These are phyloP conservation scores for Lippia alba DNA, from an alignment of 305 asterid genomes.

Conservation along the genomic window DNA sequence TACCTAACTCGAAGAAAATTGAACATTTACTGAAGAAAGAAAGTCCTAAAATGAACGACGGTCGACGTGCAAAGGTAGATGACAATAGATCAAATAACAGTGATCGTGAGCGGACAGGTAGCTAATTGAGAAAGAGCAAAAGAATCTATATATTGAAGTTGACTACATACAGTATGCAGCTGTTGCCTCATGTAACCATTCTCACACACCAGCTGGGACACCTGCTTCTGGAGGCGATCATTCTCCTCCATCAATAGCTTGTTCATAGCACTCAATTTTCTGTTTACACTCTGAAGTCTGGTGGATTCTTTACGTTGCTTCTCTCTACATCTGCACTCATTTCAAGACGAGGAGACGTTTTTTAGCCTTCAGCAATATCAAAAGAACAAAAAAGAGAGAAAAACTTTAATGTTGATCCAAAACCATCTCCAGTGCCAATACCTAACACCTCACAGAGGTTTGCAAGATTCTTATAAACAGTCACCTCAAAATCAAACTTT, in stretches of 20 bases:
- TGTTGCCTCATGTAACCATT: constrained; percentile 93
- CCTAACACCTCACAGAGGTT: background rate
- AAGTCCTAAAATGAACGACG: too few relatives aligned
- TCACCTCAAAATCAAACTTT: constrained; percentile 17
- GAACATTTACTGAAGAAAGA: too few relatives aligned
- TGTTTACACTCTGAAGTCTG: constrained; percentile 84
- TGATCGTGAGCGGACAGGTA: too few relatives aligned
- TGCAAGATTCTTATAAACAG: constrained; percentile 13
- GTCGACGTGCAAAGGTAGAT: too few relatives aligned
- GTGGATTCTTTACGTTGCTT: constrained; percentile 91
- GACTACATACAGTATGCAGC: constrained; percentile 68
- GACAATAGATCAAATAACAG: too few relatives aligned
- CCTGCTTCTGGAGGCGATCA: constrained; percentile 96
- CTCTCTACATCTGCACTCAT: constrained; percentile 79
- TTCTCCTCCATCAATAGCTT: constrained; percentile 96
- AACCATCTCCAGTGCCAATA: constrained; percentile 3
- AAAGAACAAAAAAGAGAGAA: too few relatives aligned
- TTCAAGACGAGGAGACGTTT: constrained; percentile 10
- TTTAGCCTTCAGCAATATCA: constrained; percentile 22
- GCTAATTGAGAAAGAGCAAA: background rate
- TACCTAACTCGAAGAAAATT: too few relatives aligned
- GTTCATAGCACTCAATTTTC: constrained; percentile 88
- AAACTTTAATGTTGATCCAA: constrained; percentile 23
- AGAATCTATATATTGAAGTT: background rate
- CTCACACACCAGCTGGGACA: constrained; percentile 90